Evolutionary conservation across 805 yeast genomes (phyloP).

Genomic region (Wickerhamomyces hampshirensis): DNA sequence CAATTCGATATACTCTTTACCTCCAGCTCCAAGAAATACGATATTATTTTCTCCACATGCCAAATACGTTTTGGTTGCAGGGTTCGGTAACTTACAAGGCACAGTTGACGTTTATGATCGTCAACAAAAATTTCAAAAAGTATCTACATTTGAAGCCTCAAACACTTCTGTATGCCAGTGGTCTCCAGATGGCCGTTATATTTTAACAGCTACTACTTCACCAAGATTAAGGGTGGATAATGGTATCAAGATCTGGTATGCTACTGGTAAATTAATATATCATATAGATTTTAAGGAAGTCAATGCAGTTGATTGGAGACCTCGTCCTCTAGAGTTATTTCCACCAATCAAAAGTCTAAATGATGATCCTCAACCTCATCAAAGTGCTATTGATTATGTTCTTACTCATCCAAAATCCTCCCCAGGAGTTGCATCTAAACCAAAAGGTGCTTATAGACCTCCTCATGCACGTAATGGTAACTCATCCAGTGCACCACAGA

Average conservation of each 20-base stretch:
- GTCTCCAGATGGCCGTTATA: slow-evolving; percentile 95
- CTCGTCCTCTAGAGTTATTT: slow-evolving; percentile 33
- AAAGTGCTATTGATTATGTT: slow-evolving; percentile 56
- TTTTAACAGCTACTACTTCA: slow-evolving; percentile 93
- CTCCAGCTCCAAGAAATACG: slow-evolving; percentile 86
- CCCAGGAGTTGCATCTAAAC: slow-evolving; percentile 40
- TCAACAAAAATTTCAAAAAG: slow-evolving; percentile 73
- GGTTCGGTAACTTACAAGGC: slow-evolving; percentile 97
- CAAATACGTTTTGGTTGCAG: slow-evolving; percentile 85
- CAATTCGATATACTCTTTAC: slow-evolving; percentile 74
- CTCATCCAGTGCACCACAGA: slow-evolving; percentile 33
- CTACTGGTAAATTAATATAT: slow-evolving; percentile 74
- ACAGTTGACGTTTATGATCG: slow-evolving; percentile 93
- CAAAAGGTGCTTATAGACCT: slow-evolving; percentile 92
- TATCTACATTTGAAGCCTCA: slow-evolving; percentile 81
- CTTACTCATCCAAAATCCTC: slow-evolving; percentile 31
- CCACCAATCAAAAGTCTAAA: slow-evolving; percentile 34
- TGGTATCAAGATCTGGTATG: slow-evolving; percentile 92
- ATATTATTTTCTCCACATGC: slow-evolving; percentile 93
- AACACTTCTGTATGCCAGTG: slow-evolving; percentile 96
- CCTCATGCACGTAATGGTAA: slow-evolving; percentile 76
- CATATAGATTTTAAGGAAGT: slow-evolving; percentile 79
- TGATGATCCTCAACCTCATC: slow-evolving; percentile 64
- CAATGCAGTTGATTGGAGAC: slow-evolving; percentile 80
- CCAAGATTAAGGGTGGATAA: slow-evolving; percentile 97